A percentile compares a stretch with the other conserved stretches of the same genome.
Conservation (phyloP, 2,329 filamentous ascomycete species). For the Fusarium sp. region DNA sequence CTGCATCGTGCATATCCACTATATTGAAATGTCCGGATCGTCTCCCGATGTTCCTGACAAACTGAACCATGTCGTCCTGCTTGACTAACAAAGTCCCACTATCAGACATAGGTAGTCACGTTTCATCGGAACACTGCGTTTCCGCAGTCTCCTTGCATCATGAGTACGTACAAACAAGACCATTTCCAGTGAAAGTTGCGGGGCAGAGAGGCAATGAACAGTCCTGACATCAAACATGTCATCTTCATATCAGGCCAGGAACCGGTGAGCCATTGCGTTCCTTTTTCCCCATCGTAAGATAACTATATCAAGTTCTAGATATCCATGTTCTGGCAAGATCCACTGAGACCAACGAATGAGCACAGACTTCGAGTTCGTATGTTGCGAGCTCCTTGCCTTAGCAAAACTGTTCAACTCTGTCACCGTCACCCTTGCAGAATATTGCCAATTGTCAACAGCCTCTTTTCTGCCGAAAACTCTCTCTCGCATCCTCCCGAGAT, state of each 20-base stretch:
- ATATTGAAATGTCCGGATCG: not conserved
- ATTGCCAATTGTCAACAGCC: not conserved
- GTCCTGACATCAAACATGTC: slow-evolving; percentile 1
- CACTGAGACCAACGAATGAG: not conserved
- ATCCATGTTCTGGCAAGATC: not conserved
- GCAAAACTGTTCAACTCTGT: not conserved
- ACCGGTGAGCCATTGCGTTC: not conserved
- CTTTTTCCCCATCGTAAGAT: not conserved
- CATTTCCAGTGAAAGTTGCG: not conserved
- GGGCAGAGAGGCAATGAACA: not conserved
- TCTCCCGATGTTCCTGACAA: slow-evolving; percentile 18
- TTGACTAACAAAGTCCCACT: not conserved
- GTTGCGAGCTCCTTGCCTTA: not conserved
- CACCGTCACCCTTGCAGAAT: not conserved
- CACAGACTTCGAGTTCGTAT: not conserved
- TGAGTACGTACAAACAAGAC: not conserved
- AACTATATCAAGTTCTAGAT: not conserved
- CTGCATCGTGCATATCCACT: not conserved
- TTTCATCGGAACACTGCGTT: not conserved
- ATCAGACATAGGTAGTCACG: not conserved
- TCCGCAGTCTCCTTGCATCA: not conserved
- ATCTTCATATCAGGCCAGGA: not conserved
- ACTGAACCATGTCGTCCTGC: not conserved
- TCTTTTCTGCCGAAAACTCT: slow-evolving; percentile 8
- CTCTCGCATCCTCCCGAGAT: slow-evolving; percentile 7